Conservation (phyloP, 2,329 filamentous ascomycete species). For the Xylariaceae sp. region DNA sequence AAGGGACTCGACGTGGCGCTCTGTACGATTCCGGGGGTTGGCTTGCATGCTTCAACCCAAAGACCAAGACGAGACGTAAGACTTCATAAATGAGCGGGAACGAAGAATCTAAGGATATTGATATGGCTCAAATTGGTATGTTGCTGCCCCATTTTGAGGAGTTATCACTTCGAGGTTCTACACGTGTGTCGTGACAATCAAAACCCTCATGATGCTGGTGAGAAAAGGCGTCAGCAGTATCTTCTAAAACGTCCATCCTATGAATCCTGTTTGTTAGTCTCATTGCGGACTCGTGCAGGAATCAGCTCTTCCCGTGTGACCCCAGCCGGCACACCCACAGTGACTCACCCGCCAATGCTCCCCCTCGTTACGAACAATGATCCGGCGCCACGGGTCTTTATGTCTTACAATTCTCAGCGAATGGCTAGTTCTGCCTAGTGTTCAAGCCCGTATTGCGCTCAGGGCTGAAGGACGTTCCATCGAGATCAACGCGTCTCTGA, state of each 20-base stretch:
- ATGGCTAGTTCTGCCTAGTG: slow-evolving; percentile 1
- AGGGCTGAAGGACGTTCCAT: slow-evolving; percentile 12
- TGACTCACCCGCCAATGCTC: slow-evolving; percentile 1
- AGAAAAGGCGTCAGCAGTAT: background rate
- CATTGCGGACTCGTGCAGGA: slow-evolving; percentile 1
- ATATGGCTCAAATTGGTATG: too few species aligned
- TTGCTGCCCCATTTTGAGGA: too few species aligned
- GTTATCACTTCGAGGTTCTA: too few species aligned
- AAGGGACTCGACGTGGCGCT: background rate
- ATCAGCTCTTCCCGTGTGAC: slow-evolving; percentile 9
- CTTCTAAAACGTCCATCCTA: background rate
- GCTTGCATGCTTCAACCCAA: background rate
- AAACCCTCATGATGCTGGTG: background rate
- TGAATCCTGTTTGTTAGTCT: slow-evolving; percentile 3
- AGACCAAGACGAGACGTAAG: background rate
- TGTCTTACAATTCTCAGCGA: slow-evolving; percentile 8
- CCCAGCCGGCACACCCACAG: background rate
- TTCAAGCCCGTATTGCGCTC: background rate
- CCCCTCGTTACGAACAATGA: slow-evolving; percentile 5
- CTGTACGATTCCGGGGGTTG: background rate
- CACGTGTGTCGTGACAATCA: background rate
- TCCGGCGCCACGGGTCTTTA: slow-evolving; percentile 10
- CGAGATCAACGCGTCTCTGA: background rate
- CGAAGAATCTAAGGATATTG: too few species aligned
- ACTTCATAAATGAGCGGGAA: too few species aligned